Base-by-base conservation (phyloP, 2,329 filamentous ascomycete genomes). In the Botrytis paeoniae region DNA sequence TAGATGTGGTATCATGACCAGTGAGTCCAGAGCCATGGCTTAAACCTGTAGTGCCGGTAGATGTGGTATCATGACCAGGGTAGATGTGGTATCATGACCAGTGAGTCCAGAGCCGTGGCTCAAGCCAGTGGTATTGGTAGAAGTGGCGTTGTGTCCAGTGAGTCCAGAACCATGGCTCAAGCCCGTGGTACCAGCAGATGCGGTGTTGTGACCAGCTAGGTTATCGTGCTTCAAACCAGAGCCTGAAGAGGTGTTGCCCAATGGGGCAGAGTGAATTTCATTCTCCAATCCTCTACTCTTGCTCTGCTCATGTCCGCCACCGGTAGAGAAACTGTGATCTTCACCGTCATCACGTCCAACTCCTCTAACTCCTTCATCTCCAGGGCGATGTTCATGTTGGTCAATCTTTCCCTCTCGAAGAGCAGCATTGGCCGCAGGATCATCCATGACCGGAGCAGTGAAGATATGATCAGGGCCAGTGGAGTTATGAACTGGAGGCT, bases 371-470 rank as follows among this genome's bases (percentile, higher is more conserved):
- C 37, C 37, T 39, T 39, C 60, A 35, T 41, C 65, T 32, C 68
- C 54, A 3, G 39, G 39, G 22, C 68, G 37, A 25, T 70, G 68
- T 35, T 70, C 68, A 45, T 61, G 29, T 60, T 59, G 68, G 12
- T 59, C 68, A 12, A 70, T 61, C 37, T 45, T 61, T 61, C 51
- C 68, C 14, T 61, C 68, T 41, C 65, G 35, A 9, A 61, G 51
- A 8, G 59, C 54, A 16, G 39, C 32, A 22, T 70, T 70, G 3
- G 41, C 68, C 8, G 43, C 39, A 6, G 51, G 68, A 20, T 71
- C 69, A 57, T 71, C 61, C 59, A 71, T 65, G 45, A 71, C 69
- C 20, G 69, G 69, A 32, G 60, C 69, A 25, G 60, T 71, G 12
- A 71, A 65, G 9, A 71, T 29, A 32, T 71, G 69, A 51, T 71